Percentiles rank a stretch among this genome's conserved stretches.
Conservation (phyloP, 495 filamentous ascomycete species). For the Hypomontagnella monticulosa region DNA sequence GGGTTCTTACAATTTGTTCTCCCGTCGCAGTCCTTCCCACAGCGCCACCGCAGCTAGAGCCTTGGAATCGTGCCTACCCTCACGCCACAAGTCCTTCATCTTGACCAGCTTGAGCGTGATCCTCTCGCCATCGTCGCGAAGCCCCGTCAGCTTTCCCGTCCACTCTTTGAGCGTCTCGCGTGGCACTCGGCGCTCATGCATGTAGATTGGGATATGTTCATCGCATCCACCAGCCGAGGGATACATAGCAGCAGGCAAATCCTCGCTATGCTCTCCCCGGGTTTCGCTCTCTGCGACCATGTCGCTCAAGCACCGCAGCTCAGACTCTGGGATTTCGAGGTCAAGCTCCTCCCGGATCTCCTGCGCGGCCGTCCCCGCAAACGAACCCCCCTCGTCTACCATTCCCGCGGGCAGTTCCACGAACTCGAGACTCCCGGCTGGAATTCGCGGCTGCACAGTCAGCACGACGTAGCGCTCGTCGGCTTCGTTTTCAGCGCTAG, state of each 20-base stretch:
- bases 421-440: constrained; percentile 78
- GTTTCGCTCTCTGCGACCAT: constrained; percentile 64
- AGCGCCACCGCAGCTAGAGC: constrained; percentile 78
- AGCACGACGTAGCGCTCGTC: constrained; percentile 75
- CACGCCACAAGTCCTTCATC: constrained; percentile 79
- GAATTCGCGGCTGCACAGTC: constrained; percentile 84
- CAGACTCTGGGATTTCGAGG: constrained; percentile 56
- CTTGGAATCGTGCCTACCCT: constrained; percentile 81
- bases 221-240: constrained; percentile 84
- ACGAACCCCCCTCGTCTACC: constrained; percentile 81
- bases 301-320: constrained; percentile 66
- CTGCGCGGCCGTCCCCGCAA: constrained; percentile 78
- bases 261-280: constrained; percentile 56
- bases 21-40: constrained; percentile 74
- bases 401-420: constrained; percentile 89
- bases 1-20: constrained; percentile 64
- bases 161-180: constrained; percentile 70
- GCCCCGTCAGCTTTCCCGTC: constrained; percentile 79
- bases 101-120: constrained; percentile 78
- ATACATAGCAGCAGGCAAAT: constrained; percentile 72
- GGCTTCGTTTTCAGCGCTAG: constrained; percentile 43
- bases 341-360: constrained; percentile 88
- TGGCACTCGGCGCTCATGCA: constrained; percentile 74
- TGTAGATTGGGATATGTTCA: constrained; percentile 82
- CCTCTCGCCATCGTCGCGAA: constrained; percentile 82